Conservation (phyloP, 371 early-diverging fungal genomes). For the Saksenaea vasiformis region DNA sequence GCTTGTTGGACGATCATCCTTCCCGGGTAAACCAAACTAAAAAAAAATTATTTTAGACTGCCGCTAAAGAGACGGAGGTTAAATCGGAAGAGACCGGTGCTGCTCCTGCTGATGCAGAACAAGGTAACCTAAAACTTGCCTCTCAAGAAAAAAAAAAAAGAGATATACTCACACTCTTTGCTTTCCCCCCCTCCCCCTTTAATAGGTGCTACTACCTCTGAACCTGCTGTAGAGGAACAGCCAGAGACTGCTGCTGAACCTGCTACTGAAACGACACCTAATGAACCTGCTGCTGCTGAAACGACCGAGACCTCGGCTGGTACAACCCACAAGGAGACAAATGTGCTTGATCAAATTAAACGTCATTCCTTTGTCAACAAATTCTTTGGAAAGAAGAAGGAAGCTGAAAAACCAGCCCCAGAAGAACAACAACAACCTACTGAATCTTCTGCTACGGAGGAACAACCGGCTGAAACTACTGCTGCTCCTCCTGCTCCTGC, state of each 20-base stretch:
- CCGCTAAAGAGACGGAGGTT: constrained; percentile 4
- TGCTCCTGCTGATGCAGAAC: constrained; percentile 8
- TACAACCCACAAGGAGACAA: constrained; percentile 22
- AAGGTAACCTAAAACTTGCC: neutral
- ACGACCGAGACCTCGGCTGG: neutral
- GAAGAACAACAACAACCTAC: constrained; percentile 16
- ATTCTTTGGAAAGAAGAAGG: constrained; percentile 42
- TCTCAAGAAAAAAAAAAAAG: no score
- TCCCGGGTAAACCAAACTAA: constrained; percentile 1
- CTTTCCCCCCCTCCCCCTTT: neutral
- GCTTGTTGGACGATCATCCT: constrained; percentile 6
- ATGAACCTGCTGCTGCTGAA: constrained; percentile 7
- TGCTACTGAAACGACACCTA: neutral
- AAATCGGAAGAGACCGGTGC: constrained; percentile 8
- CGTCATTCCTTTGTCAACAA: constrained; percentile 37
- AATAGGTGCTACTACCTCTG: neutral
- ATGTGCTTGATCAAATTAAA: constrained; percentile 42
- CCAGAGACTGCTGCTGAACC: constrained; percentile 3
- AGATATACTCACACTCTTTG: no score
- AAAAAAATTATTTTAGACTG: constrained; percentile 3
- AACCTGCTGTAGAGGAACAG: no score
- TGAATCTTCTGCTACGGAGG: constrained; percentile 7
- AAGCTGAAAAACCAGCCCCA: constrained; percentile 14
- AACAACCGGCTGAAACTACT: constrained; percentile 12
- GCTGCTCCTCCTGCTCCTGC: constrained; percentile 14